These are phyloP conservation scores for Aspergillus affinis DNA, from an alignment of 495 filamentous ascomycete species.

Conservation along the genomic window DNA sequence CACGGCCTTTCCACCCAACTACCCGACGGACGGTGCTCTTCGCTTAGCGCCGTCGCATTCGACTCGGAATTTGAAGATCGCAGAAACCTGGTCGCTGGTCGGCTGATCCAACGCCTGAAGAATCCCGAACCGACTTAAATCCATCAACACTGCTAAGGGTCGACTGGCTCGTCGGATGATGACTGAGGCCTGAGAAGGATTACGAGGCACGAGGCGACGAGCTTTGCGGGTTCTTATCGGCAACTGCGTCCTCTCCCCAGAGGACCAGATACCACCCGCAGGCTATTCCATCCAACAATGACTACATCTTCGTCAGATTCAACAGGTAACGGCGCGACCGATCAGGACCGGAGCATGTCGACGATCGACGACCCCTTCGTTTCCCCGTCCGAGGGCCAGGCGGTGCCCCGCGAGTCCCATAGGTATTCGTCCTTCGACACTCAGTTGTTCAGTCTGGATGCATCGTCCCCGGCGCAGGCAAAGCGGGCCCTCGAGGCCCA, in stretches of 20 bases:
- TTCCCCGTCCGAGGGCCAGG: conserved; percentile 34
- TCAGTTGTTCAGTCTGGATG: conserved; percentile 73
- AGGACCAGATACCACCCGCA: conserved; percentile 21
- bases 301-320: conserved; percentile 2
- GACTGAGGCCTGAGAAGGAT: conserved; percentile 31
- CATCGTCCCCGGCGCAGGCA: conserved; percentile 77
- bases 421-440: conserved; percentile 78
- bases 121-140: conserved; percentile 4
- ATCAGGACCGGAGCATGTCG: conserved; percentile 26
- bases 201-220: conserved; percentile 23
- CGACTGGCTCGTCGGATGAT: conserved; percentile 30
- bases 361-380: conserved; percentile 58
- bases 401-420: conserved; percentile 53
- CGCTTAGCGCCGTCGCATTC: background rate
- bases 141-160: background rate
- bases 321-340: conserved; percentile 6
- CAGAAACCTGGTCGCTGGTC: conserved; percentile 36
- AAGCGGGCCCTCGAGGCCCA: conserved; percentile 89
- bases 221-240: conserved; percentile 26
- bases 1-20: background rate
- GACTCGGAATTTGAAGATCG: background rate
- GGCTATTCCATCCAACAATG: conserved; percentile 2
- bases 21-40: conserved; percentile 14
- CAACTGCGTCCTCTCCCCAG: background rate
- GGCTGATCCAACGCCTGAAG: conserved; percentile 25